These are phyloP conservation scores for Zymoseptoria ardabiliae DNA, from an alignment of 2,329 filamentous ascomycete genomes.

Conservation along the genomic window DNA sequence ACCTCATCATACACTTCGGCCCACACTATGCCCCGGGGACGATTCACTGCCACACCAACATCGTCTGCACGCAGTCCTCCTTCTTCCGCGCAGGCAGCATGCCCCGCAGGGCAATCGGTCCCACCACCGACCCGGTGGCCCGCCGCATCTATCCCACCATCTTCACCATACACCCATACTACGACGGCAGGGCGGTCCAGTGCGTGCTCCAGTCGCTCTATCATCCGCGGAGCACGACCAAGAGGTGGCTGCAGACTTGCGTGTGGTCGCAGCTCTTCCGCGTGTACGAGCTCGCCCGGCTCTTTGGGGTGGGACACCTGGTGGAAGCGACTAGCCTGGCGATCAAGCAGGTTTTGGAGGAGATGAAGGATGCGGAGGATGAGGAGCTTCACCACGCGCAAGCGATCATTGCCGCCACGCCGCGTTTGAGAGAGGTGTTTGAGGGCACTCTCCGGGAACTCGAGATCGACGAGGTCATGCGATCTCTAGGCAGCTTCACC, in stretches of 20 bases:
- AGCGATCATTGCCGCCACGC: not conserved
- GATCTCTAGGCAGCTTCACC: not conserved
- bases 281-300: not conserved
- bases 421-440: not conserved
- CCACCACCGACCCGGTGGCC: not conserved
- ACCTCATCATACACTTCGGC: not conserved
- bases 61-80: not conserved
- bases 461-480: not conserved
- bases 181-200: not conserved
- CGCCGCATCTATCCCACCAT: not conserved
- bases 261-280: not conserved
- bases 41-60: not conserved
- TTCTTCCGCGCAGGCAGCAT: not conserved
- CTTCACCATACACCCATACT: not conserved
- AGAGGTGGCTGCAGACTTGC: not conserved
- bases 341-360: not conserved
- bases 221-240: not conserved
- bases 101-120: not conserved
- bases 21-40: not conserved
- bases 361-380: not conserved
- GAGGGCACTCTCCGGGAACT: not conserved
- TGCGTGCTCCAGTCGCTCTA: not conserved
- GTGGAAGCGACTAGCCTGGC: not conserved
- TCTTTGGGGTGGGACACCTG: not conserved
- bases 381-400: not conserved